These are phyloP conservation scores for Tetrapisispora taiwanensis DNA, from an alignment of 805 yeast genomes.

Conservation along the genomic window DNA sequence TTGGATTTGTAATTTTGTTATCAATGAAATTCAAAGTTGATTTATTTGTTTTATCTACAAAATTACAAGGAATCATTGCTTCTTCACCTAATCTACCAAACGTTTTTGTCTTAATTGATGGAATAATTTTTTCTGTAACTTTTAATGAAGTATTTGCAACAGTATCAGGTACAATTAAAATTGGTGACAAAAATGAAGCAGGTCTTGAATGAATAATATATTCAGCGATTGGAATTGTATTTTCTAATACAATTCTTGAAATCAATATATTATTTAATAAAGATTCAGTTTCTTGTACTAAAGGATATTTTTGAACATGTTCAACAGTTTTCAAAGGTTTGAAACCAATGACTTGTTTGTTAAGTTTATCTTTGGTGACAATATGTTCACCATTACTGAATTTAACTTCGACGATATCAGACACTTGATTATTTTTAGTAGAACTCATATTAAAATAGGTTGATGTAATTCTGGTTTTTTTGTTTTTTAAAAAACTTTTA, in stretches of 20 bases:
- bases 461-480: too few species aligned
- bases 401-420: slow-evolving; percentile 1
- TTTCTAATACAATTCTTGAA: slow-evolving; percentile 28
- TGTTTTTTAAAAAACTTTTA: too few species aligned
- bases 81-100: slow-evolving; percentile 40
- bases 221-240: slow-evolving; percentile 26
- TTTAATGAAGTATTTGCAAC: slow-evolving; percentile 46
- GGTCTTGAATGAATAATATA: slow-evolving; percentile 23
- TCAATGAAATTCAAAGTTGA: slow-evolving; percentile 23
- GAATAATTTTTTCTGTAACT: slow-evolving; percentile 48
- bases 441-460: neutral
- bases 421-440: neutral
- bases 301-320: slow-evolving; percentile 40
- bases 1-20: slow-evolving; percentile 36
- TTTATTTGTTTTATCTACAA: slow-evolving; percentile 32
- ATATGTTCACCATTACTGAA: neutral
- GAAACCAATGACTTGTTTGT: neutral
- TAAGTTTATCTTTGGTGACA: neutral
- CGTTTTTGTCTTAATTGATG: slow-evolving; percentile 47
- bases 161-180: slow-evolving; percentile 40
- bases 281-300: slow-evolving; percentile 35
- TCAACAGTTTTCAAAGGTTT: slow-evolving; percentile 25
- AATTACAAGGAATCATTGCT: slow-evolving; percentile 42
- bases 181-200: slow-evolving; percentile 34
- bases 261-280: slow-evolving; percentile 30